phyloP scores from a whole-genome alignment of 139 green algal species.

The Limnomonas spitsbergensis region DNA sequence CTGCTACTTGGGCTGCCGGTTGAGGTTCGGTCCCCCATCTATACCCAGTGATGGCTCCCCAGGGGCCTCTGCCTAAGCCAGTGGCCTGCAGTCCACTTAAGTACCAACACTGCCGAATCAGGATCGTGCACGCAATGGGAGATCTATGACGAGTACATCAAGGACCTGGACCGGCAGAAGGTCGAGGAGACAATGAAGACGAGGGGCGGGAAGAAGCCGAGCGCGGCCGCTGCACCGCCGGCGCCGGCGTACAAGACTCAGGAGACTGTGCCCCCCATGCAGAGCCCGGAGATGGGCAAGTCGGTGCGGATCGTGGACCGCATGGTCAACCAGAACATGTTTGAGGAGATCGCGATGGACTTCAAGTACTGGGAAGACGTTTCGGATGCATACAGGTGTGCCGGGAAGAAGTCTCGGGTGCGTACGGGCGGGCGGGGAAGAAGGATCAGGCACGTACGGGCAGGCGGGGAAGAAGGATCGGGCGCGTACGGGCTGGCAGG shows the following conservation, averaged over 20 bases:
- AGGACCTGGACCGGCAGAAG: slow-evolving; percentile 73
- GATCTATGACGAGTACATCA: slow-evolving; percentile 90
- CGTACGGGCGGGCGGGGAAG: too few relatives aligned
- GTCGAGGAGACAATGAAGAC: slow-evolving; percentile 63
- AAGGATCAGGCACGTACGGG: too few relatives aligned
- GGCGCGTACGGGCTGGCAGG: too few relatives aligned
- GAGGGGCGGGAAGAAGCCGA: slow-evolving; percentile 43
- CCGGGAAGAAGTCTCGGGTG: too few relatives aligned
- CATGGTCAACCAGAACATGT: slow-evolving; percentile 90
- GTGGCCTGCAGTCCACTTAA: too few relatives aligned
- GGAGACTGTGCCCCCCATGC: background rate
- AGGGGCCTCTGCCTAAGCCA: too few relatives aligned
- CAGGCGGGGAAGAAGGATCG: too few relatives aligned
- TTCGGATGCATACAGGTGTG: slow-evolving; percentile 66
- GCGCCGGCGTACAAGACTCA: background rate
- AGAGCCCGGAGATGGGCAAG: background rate
- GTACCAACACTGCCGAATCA: too few relatives aligned
- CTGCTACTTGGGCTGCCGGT: too few relatives aligned
- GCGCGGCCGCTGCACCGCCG: background rate
- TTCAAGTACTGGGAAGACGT: slow-evolving; percentile 96
- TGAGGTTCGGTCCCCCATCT: too few relatives aligned
- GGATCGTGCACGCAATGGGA: slow-evolving; percentile 76
- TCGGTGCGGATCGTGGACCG: slow-evolving; percentile 73
- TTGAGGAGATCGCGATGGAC: slow-evolving; percentile 82
- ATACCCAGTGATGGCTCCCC: too few relatives aligned